Base-by-base conservation (phyloP, 176 grass and related monocot genomes). In the Carex parvula region DNA sequence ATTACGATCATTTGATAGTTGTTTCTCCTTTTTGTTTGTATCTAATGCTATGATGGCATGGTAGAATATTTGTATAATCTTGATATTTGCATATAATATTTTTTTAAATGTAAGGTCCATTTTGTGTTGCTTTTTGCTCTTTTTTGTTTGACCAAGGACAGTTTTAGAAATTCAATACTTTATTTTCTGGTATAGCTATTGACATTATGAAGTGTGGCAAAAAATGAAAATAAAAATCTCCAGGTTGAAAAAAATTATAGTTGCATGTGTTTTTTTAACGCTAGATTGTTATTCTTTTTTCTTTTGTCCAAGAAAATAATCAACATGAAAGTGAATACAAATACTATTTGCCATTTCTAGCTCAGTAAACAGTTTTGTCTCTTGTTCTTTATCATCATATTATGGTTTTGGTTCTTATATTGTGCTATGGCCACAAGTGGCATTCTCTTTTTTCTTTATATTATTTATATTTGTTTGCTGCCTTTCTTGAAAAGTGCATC, bases 401-500 rank as follows among this genome's bases (percentile, higher is more conserved):
- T 18, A 72, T 72, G 20, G 21, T 37, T 72, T 46, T 13, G 41
- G n/a, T 72, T 72, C 39, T 48, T 6, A 46, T 21, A 72, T 20
- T 72, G n/a, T 44, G 8, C 68, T 71, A 4, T 75, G 70, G 5
- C 18, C 44, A 50, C 70, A 74, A 8, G 17, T 22, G 21, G 4
- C 44, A 74, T 44, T 53, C 20, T 50, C 44, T 22, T 29, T 75
- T 50, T 3, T 71, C 8, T n/a, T 70, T 75, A 26, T 50, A 15
- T 53, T 52, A 16, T 53, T 50, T 52, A 75, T 75, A 50, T 75
- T 74, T 52, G 11, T 50, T 75, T 53, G 13, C 64, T 4, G 48
- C 70, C 42, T 52, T 75, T 75, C 12, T 75, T 74, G 44, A 52
- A 52, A 53, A 75, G 21, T 52, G 68, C 68, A 71, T 46, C 41